Evolutionary conservation across 1,139 yeast species (phyloP), one percentile per base, ranked within the genome.

Genomic region (Candida gigantensis): DNA sequence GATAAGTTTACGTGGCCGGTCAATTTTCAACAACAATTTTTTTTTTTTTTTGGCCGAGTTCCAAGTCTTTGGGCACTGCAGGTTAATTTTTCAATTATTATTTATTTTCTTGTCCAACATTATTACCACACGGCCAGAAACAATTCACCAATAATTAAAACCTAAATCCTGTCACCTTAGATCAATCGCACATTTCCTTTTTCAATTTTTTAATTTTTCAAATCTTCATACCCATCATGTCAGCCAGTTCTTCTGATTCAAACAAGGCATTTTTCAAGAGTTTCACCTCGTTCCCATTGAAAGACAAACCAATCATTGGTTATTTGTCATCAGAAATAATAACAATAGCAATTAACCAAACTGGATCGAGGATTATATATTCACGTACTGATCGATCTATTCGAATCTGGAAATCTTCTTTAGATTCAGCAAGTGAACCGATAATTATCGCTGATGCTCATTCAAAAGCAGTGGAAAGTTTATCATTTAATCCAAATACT

Each of bases 401-500:
- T 7, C 57, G 75, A 36, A 54, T 73, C 11, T 74, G 79, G 75
- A 60, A 59, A 38, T 52, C 60, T 30, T 33, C 44, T 2, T 58
- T 52, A 17, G 71, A 62, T 16, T 44, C 57, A 14, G 46, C 63
- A 17, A 40, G 52, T 3, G 66, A 65, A 5, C 65, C 73, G 0
- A 56, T 66, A 12, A 57, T 64, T 2, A 65, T 75, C 2, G 74
- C 65, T 16, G 58, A 61, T 24, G 66, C 79, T 1, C 81, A 76
- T 42, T 62, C 59, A 2, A 64, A 62, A 40, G 60, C 77, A 2
- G 76, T 79, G 2, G 75, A 73, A 32, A 54, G 72, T 11, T 47
- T 84, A 2, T 55, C 77, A 2, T 85, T 92, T 89, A 71, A 79
- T 40, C 85, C 89, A 0, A 52, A 52, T 11, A 66, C 72, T 32